phyloP scores from a whole-genome alignment of 2,329 filamentous ascomycete genomes.

The Cryoendolithus antarcticus region DNA sequence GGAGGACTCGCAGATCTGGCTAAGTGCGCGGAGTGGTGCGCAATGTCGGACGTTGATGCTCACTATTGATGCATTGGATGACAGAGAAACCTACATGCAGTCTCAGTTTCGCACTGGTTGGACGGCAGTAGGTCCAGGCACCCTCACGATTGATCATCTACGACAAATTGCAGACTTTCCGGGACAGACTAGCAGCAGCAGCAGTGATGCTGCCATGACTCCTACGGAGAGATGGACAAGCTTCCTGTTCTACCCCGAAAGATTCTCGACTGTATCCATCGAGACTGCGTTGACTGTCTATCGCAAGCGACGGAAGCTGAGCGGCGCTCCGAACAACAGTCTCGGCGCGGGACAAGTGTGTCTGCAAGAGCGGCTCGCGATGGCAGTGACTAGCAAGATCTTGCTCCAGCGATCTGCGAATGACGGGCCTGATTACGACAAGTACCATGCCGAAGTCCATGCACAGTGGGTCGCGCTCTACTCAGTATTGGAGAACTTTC shows the following conservation, averaged over 20 bases:
- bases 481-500: constrained; percentile 70
- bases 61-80: constrained; percentile 54
- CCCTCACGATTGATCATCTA: constrained; percentile 29
- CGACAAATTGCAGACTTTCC: constrained; percentile 27
- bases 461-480: constrained; percentile 86
- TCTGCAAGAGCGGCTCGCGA: constrained; percentile 64
- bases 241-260: constrained; percentile 69
- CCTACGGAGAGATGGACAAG: constrained; percentile 68
- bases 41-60: constrained; percentile 56
- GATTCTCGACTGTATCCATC: constrained; percentile 66
- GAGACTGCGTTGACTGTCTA: constrained; percentile 78
- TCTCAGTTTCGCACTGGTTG: constrained; percentile 52
- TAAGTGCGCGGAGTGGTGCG: constrained; percentile 43
- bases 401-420: constrained; percentile 49
- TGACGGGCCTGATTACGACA: constrained; percentile 60
- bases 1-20: constrained; percentile 33
- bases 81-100: constrained; percentile 42
- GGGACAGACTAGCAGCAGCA: constrained; percentile 19
- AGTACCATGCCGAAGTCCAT: constrained; percentile 62
- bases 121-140: constrained; percentile 32
- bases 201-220: constrained; percentile 14
- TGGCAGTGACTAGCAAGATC: constrained; percentile 57
- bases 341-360: constrained; percentile 40
- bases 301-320: constrained; percentile 46
- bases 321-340: constrained; percentile 23